phyloP scores from a whole-genome alignment of 2,329 filamentous ascomycete genomes.

The Aureobasidium vineae region DNA sequence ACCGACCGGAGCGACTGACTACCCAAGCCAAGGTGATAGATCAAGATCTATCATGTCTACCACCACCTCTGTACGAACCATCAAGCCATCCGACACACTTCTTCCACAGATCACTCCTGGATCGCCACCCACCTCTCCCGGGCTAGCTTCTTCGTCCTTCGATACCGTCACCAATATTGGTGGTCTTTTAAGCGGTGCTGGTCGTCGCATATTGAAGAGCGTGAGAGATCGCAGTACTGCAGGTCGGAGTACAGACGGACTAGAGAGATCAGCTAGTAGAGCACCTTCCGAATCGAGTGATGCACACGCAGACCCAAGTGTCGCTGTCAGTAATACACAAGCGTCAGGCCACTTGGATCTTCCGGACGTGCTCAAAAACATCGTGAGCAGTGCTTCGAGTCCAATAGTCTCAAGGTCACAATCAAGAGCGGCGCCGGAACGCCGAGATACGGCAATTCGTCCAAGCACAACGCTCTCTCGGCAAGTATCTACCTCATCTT shows the following conservation, averaged over 20 bases:
- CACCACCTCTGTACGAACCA: constrained; percentile 46
- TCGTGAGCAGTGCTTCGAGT: constrained; percentile 36
- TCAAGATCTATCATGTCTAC: constrained; percentile 45
- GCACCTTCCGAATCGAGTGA: constrained; percentile 59
- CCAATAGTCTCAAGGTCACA: constrained; percentile 32
- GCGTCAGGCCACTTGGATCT: constrained; percentile 60
- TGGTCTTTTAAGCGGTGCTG: constrained; percentile 48
- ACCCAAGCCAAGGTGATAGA: constrained; percentile 39
- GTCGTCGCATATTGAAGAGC: constrained; percentile 48
- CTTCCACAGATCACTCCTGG: constrained; percentile 32
- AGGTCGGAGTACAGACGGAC: constrained; percentile 48
- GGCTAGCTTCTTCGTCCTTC: constrained; percentile 47
- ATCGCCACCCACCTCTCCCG: constrained; percentile 45
- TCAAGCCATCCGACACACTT: constrained; percentile 44
- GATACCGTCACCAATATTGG: constrained; percentile 45
- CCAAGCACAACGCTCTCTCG: constrained; percentile 30
- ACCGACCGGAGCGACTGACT: constrained; percentile 28
- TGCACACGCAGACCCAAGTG: constrained; percentile 62
- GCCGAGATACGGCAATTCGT: constrained; percentile 30
- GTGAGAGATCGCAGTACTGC: constrained; percentile 45
- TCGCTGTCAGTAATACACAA: constrained; percentile 61
- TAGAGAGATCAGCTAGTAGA: constrained; percentile 64
- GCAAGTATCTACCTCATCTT: constrained; percentile 30
- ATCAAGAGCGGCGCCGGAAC: constrained; percentile 28
- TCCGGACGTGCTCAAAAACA: constrained; percentile 48